Evolutionary conservation across 257 asterid species (phyloP).

Genomic region (Solanum commersonii): DNA sequence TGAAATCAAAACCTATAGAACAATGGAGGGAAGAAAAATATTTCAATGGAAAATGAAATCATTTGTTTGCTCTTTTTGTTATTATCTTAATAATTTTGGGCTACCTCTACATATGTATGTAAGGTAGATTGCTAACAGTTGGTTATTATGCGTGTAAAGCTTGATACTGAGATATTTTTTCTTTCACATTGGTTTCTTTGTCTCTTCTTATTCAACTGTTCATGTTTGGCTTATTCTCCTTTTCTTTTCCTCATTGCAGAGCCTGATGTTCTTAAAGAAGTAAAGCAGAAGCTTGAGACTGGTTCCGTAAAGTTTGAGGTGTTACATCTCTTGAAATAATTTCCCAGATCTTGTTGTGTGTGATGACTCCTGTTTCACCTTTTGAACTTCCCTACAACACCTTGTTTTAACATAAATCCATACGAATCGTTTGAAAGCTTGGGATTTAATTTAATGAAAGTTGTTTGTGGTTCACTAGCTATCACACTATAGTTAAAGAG

Average conservation of each 20-base stretch:
- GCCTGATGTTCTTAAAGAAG: conserved; percentile 92
- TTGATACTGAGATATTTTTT: neutral
- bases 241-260: conserved; percentile 37
- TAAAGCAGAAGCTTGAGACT: conserved; percentile 84
- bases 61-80: neutral
- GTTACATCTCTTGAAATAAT: neutral
- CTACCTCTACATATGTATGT: neutral
- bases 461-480: neutral
- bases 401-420: neutral
- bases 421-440: neutral
- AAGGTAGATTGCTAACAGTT: neutral
- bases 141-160: neutral
- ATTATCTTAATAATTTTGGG: neutral
- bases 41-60: neutral
- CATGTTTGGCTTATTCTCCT: neutral
- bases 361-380: neutral
- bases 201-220: neutral
- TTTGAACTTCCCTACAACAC: neutral
- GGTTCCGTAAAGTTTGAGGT: conserved; percentile 96
- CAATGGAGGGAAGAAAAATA: neutral
- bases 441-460: neutral
- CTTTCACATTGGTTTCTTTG: neutral
- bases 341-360: neutral
- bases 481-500: neutral
- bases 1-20: neutral